A percentile compares a stretch with the other conserved stretches of the same genome.
These are phyloP conservation scores for Neonectria neomacrospora DNA, from an alignment of 2,329 filamentous ascomycete species.

Conservation along the genomic window DNA sequence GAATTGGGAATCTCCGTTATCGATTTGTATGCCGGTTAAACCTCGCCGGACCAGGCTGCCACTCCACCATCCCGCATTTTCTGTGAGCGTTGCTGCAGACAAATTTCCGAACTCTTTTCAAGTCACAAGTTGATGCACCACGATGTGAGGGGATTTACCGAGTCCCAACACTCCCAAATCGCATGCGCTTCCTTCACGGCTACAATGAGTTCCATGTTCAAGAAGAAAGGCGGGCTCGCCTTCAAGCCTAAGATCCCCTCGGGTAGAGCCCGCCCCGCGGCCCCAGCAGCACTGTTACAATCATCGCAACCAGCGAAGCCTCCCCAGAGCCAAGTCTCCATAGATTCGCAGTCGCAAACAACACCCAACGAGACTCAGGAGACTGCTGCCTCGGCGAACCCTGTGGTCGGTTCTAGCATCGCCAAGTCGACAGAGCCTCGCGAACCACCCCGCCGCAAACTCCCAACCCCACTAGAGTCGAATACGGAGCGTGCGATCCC, in stretches of 20 bases:
- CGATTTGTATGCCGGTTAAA: slow-evolving; percentile 51
- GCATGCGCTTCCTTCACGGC: slow-evolving; percentile 27
- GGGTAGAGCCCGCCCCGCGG: slow-evolving; percentile 62
- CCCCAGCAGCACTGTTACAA: slow-evolving; percentile 50
- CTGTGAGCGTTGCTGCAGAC: slow-evolving; percentile 32
- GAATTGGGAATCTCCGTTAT: slow-evolving; percentile 46
- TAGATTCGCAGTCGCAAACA: slow-evolving; percentile 30
- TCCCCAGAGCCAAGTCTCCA: slow-evolving; percentile 26
- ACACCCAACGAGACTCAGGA: slow-evolving; percentile 16
- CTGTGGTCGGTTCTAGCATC: slow-evolving; percentile 10
- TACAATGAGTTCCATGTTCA: slow-evolving; percentile 74
- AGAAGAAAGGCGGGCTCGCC: slow-evolving; percentile 69
- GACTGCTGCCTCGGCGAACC: slow-evolving; percentile 7
- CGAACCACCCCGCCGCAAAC: slow-evolving; percentile 31
- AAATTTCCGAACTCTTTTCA: slow-evolving; percentile 32
- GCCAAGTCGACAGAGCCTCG: slow-evolving; percentile 25
- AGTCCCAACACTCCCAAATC: slow-evolving; percentile 22
- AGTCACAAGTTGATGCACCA: slow-evolving; percentile 15
- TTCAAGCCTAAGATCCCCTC: slow-evolving; percentile 77
- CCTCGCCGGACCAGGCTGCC: slow-evolving; percentile 38
- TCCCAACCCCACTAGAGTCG: slow-evolving; percentile 39
- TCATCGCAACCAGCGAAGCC: slow-evolving; percentile 38
- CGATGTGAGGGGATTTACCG: slow-evolving; percentile 35
- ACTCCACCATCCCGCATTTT: slow-evolving; percentile 46
- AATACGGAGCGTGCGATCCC: slow-evolving; percentile 31